Conservation (phyloP, 2,329 filamentous ascomycete species). For the Nothophaeocryptopus gaeumannii region DNA sequence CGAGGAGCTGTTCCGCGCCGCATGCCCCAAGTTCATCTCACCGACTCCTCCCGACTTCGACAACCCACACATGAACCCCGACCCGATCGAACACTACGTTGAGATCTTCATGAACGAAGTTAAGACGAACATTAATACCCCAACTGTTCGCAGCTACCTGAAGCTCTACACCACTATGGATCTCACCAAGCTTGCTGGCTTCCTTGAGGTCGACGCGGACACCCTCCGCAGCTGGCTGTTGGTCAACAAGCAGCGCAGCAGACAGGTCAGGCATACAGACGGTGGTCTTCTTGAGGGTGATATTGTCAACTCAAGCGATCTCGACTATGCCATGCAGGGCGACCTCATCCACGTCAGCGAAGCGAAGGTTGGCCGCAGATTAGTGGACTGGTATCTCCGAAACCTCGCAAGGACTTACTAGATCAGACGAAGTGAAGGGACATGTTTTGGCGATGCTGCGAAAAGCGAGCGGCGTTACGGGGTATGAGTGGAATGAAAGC, state of each 20-base stretch:
- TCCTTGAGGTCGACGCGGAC: slow-evolving; percentile 95
- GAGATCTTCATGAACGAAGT: slow-evolving; percentile 99
- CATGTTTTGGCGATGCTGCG: slow-evolving; percentile 3
- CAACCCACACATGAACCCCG: slow-evolving; percentile 90
- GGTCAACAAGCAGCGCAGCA: slow-evolving; percentile 97
- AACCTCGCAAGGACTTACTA: slow-evolving; percentile 96
- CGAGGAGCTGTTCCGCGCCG: slow-evolving; percentile 93
- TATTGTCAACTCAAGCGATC: slow-evolving; percentile 85
- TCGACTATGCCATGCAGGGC: slow-evolving; percentile 95
- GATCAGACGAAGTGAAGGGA: neutral
- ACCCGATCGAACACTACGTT: slow-evolving; percentile 95
- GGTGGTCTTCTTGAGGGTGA: slow-evolving; percentile 89
- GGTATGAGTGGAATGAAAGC: slow-evolving; percentile 10
- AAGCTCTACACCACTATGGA: slow-evolving; percentile 99
- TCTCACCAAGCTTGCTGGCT: slow-evolving; percentile 93
- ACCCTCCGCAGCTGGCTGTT: slow-evolving; percentile 90
- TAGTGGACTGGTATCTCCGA: slow-evolving; percentile 98
- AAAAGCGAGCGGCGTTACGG: slow-evolving; percentile 13
- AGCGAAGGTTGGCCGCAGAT: slow-evolving; percentile 93
- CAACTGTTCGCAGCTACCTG: slow-evolving; percentile 96
- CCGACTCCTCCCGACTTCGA: slow-evolving; percentile 97
- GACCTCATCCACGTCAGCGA: slow-evolving; percentile 98
- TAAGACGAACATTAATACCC: slow-evolving; percentile 98
- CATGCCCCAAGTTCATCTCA: slow-evolving; percentile 99
- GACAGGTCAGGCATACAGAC: slow-evolving; percentile 92